Conservation (phyloP, 306 rosid species). For the Dicorynia guianensis region DNA sequence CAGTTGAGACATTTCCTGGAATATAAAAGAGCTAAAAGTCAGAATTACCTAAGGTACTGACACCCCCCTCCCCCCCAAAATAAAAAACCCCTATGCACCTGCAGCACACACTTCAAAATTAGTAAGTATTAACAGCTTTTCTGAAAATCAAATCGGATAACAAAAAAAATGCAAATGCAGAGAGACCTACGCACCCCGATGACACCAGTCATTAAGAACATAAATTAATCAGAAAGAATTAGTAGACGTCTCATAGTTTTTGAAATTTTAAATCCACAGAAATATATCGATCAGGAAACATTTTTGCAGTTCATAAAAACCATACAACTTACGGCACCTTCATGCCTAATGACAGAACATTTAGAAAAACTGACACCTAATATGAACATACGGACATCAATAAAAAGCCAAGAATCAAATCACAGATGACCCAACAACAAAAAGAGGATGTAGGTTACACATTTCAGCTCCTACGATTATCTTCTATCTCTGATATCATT, state of each 20-base stretch:
- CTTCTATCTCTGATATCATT: not conserved
- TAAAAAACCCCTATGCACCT: conserved; percentile 10
- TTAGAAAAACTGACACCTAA: not conserved
- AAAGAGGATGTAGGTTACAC: not conserved
- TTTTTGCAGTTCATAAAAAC: conserved; percentile 11
- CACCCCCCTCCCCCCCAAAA: not conserved
- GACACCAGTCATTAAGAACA: not conserved
- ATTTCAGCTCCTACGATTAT: not conserved
- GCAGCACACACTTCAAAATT: not conserved
- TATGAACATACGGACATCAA: conserved; percentile 5
- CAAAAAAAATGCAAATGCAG: not conserved
- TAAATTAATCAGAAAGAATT: not conserved
- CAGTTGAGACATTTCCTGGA: conserved; percentile 82
- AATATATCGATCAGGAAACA: conserved; percentile 14
- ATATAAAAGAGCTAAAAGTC: conserved; percentile 23
- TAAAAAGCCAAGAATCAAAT: conserved; percentile 7
- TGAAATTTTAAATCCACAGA: not conserved
- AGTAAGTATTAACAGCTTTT: conserved; percentile 16
- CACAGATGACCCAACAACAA: conserved; percentile 9
- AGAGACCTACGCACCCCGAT: not conserved
- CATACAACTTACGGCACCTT: not conserved
- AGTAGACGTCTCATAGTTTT: not conserved
- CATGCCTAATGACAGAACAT: not conserved
- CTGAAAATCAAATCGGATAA: not conserved
- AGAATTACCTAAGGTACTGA: conserved; percentile 18